Evolutionary conservation across 139 green algal species (phyloP).

Genomic region (Chlamydomonas sphaeroides): DNA sequence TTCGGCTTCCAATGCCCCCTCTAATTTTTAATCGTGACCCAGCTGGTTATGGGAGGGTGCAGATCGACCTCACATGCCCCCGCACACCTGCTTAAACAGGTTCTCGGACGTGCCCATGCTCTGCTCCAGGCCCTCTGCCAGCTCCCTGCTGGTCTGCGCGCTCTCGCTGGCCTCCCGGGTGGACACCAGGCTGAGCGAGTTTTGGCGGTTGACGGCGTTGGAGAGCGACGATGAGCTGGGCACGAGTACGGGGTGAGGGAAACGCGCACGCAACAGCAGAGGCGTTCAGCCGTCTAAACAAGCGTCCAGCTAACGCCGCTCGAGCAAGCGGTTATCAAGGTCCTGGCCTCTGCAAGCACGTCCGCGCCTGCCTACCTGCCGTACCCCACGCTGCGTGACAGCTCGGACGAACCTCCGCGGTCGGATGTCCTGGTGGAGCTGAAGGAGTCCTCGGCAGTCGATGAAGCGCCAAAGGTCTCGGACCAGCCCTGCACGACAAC

Average conservation of each 20-base stretch:
- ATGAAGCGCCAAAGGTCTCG: background rate
- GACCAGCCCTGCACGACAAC: constrained; percentile 5
- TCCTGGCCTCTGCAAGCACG: background rate
- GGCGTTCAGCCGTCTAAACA: background rate
- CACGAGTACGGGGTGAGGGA: too few relatives aligned
- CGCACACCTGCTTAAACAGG: background rate
- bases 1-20: too few relatives aligned
- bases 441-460: background rate
- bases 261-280: too few relatives aligned
- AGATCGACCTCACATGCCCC: too few relatives aligned
- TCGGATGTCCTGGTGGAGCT: background rate
- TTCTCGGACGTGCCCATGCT: background rate
- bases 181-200: background rate
- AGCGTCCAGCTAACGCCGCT: background rate
- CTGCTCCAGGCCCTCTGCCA: background rate
- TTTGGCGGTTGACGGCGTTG: background rate
- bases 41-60: too few relatives aligned
- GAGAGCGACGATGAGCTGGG: background rate
- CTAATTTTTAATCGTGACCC: too few relatives aligned
- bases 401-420: background rate
- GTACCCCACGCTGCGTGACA: background rate
- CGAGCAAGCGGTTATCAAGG: background rate
- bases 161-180: constrained; percentile 10
- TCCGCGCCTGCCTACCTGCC: background rate
- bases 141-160: background rate